These are phyloP conservation scores for Barnettozyma hawaiiensis DNA, from an alignment of 1,139 yeast genomes.

Conservation along the genomic window DNA sequence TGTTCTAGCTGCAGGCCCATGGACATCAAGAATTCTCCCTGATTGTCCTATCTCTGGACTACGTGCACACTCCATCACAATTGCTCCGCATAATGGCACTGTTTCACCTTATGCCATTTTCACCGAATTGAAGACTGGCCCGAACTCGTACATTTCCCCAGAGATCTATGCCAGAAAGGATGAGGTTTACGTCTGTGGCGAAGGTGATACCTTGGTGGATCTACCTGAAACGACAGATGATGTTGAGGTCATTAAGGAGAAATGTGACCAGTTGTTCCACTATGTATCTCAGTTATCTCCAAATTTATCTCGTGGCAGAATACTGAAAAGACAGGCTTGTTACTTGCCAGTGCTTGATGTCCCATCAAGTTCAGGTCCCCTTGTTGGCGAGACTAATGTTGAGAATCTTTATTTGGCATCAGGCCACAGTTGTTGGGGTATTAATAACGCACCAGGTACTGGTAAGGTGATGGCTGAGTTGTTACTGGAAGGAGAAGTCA, in stretches of 20 bases:
- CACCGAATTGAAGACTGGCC: slow-evolving; percentile 74
- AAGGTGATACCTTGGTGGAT: slow-evolving; percentile 85
- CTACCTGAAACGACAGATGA: slow-evolving; percentile 94
- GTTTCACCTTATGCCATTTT: slow-evolving; percentile 93
- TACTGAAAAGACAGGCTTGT: slow-evolving; percentile 87
- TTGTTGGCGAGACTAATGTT: slow-evolving; percentile 89
- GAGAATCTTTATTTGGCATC: slow-evolving; percentile 73
- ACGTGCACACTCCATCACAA: slow-evolving; percentile 91
- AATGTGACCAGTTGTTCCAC: slow-evolving; percentile 81
- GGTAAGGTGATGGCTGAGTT: slow-evolving; percentile 90
- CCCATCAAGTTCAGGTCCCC: slow-evolving; percentile 88
- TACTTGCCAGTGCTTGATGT: slow-evolving; percentile 91
- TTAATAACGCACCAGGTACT: slow-evolving; percentile 95
- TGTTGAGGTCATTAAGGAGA: slow-evolving; percentile 79
- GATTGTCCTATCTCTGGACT: slow-evolving; percentile 91
- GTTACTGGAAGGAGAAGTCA: slow-evolving; percentile 76
- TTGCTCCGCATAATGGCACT: slow-evolving; percentile 67
- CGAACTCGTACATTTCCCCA: slow-evolving; percentile 70
- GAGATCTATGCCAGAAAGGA: slow-evolving; percentile 94
- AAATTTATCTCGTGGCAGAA: slow-evolving; percentile 66
- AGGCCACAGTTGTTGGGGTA: slow-evolving; percentile 99
- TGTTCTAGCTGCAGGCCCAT: slow-evolving; percentile 88
- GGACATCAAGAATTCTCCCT: slow-evolving; percentile 88
- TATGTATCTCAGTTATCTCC: slow-evolving; percentile 78
- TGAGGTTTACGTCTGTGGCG: slow-evolving; percentile 97